Evolutionary conservation across 768 basidiomycete species (phyloP).

Genomic region (Leccinellum rugosiceps): DNA sequence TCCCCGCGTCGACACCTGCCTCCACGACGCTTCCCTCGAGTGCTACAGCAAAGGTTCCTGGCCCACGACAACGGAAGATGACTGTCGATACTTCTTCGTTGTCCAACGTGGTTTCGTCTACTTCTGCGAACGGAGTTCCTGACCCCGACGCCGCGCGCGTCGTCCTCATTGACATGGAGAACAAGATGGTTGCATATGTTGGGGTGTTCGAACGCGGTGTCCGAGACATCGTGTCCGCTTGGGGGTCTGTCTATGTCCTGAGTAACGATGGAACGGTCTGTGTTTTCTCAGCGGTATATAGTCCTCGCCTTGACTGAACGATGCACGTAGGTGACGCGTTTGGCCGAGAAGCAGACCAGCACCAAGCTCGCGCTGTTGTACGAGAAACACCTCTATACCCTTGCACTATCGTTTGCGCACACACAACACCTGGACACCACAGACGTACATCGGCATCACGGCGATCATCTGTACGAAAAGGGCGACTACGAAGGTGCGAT

Average conservation of each 20-base stretch:
- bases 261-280: slow-evolving; percentile 75
- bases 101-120: background rate
- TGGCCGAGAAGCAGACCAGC: slow-evolving; percentile 76
- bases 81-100: slow-evolving; percentile 11
- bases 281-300: background rate
- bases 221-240: slow-evolving; percentile 75
- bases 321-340: slow-evolving; percentile 50
- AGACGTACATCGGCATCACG: slow-evolving; percentile 87
- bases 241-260: slow-evolving; percentile 77
- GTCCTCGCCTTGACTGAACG: background rate
- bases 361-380: slow-evolving; percentile 88
- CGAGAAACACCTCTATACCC: slow-evolving; percentile 67
- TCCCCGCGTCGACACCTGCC: slow-evolving; percentile 74
- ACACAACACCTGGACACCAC: slow-evolving; percentile 80
- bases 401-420: slow-evolving; percentile 81
- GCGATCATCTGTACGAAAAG: slow-evolving; percentile 87
- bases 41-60: slow-evolving; percentile 57
- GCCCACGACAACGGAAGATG: slow-evolving; percentile 22
- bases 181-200: slow-evolving; percentile 84
- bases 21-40: slow-evolving; percentile 41
- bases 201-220: slow-evolving; percentile 83
- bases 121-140: slow-evolving; percentile 39
- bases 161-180: slow-evolving; percentile 87
- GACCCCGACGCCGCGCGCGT: slow-evolving; percentile 72
- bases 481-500: slow-evolving; percentile 92